Conservation (phyloP, 78 protist species). For the Dictyostelium firmibasis region DNA sequence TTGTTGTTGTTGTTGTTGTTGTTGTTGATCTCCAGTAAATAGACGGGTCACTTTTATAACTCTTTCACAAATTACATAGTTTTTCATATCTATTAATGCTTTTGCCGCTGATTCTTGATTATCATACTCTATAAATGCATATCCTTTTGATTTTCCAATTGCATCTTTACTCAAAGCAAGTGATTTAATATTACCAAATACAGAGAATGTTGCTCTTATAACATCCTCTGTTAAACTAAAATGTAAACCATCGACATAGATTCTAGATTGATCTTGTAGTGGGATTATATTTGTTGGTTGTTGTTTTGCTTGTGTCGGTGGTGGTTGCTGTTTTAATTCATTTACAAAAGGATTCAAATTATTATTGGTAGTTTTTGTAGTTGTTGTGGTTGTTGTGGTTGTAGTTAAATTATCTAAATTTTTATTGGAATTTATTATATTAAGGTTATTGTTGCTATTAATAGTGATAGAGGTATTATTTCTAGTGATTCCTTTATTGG, state of each 20-base stretch:
- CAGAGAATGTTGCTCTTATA: constrained; percentile 9
- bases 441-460: not conserved
- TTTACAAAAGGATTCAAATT: not conserved
- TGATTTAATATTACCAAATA: constrained; percentile 56
- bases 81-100: constrained; percentile 32
- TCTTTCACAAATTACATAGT: constrained; percentile 37
- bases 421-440: not conserved
- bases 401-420: not conserved
- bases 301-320: not conserved
- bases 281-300: not conserved
- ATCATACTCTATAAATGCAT: constrained; percentile 55
- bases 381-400: not conserved
- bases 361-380: not conserved
- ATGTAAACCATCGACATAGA: constrained; percentile 57
- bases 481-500: not conserved
- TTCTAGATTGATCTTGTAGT: constrained; percentile 35
- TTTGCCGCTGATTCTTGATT: constrained; percentile 39
- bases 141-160: constrained; percentile 69
- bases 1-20: not conserved
- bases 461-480: too few species aligned
- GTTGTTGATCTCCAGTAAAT: not conserved
- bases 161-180: constrained; percentile 43
- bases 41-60: constrained; percentile 54
- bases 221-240: constrained; percentile 57
- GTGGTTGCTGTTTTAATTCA: not conserved